Base-by-base conservation (phyloP, 345 rosid genomes). In the Camelina hispida region DNA sequence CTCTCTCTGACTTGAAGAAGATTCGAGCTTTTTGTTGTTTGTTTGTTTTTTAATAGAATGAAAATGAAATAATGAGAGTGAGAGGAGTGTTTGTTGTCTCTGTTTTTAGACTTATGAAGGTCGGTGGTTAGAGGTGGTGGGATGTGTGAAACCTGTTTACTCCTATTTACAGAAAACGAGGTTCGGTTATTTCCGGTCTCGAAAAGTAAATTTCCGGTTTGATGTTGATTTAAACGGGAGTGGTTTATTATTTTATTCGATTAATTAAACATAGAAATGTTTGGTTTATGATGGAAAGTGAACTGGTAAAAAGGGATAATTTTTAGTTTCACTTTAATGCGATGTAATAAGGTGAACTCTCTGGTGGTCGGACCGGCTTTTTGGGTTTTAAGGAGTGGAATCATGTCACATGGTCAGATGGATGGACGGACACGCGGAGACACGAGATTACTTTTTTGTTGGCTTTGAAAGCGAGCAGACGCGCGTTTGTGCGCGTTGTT, bases 71-170 rank as follows among this genome's bases (percentile, higher is more conserved):
- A 0, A 59, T 68, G 57, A 60, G 61, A 69, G 69, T 62, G 70
- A 69, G 74, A 62, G 65, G 57, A 52, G 23, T 38, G 42, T 9
- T 34, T 38, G 42, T 37, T 53, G 4, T 34, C 74, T 75, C 61
- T 75, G 73, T 60, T 66, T 57, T 57, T 46, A 9, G 53, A 51
- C 8, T 69, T 40, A 15, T 54, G 7, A 34, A 53, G 75, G 69
- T 69, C 70, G 80, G 80, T 76, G 59, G 80, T 76, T 76, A 55
- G 80, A 12, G 71, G 32, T 69, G 75, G 54, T 54, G 71, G 51
- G 43, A 76, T 11, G 69, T 76, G 79, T 69, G 75, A 69, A 68
- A 32, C 68, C n/a, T 51, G 62, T 68, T 68, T 59, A 9, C 17
- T 68, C 37, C 55, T 52, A 18, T 60, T 66, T 54, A 22, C 58